Percentiles rank a stretch among this genome's conserved stretches.
These are phyloP conservation scores for Thermomucor indicae-seudaticae DNA, from an alignment of 371 early-diverging fungal genomes.

Conservation along the genomic window DNA sequence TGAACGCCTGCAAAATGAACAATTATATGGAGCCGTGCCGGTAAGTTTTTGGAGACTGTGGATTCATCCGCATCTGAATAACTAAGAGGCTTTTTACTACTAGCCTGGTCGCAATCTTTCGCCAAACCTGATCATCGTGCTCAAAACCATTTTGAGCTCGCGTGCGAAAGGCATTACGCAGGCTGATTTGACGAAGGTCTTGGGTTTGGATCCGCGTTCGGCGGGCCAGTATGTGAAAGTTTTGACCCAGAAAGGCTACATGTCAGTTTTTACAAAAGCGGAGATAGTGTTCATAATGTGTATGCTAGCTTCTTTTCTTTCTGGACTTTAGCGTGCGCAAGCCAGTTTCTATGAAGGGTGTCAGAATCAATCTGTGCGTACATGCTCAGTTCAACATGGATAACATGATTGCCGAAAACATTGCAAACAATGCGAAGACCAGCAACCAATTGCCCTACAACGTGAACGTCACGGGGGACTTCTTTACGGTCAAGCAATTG, in stretches of 20 bases:
- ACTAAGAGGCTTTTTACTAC: too few relatives aligned
- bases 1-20: constrained; percentile 24
- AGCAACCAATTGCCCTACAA: constrained; percentile 14
- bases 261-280: too few relatives aligned
- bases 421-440: neutral
- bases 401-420: neutral
- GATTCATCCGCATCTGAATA: too few relatives aligned
- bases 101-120: constrained; percentile 24
- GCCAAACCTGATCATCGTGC: constrained; percentile 14
- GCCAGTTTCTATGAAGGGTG: constrained; percentile 9
- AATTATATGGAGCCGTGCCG: constrained; percentile 24
- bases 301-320: neutral
- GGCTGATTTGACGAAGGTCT: constrained; percentile 19
- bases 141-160: constrained; percentile 17
- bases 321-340: constrained; percentile 18
- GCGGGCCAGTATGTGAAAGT: constrained; percentile 37
- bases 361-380: constrained; percentile 30
- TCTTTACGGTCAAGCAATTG: constrained; percentile 7
- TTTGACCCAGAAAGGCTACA: constrained; percentile 30
- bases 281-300: too few relatives aligned
- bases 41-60: constrained; percentile 12
- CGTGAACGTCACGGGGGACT: constrained; percentile 22
- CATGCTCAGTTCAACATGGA: constrained; percentile 18
- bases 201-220: constrained; percentile 27
- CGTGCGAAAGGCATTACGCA: constrained; percentile 28